Base-by-base conservation (phyloP, 1,139 yeast species). In the Yamadazyma atlantica region DNA sequence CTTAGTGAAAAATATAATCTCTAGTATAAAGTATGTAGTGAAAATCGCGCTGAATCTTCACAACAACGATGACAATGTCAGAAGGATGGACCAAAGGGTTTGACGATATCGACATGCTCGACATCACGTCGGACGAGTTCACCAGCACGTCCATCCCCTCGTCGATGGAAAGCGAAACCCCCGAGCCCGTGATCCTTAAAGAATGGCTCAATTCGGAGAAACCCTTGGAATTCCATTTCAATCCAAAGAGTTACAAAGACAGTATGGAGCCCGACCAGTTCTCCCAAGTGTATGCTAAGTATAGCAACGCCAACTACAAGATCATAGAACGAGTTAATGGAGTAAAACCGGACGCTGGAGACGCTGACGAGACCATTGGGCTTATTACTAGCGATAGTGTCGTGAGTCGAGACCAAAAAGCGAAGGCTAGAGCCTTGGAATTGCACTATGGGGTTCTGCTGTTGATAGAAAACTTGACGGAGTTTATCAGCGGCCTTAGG, bases 71-170 rank as follows among this genome's bases (percentile, higher is more conserved):
- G 8, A 19, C 22, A 19, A 19, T 9, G 9, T 19, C 22, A 19
- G 26, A 5, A n/a, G 33, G 33, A 21, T 23, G 26, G 26, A 8
- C n/a, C 26, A 42, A 40, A 22, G 41, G 43, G 6, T 67, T 62
- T 45, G 70, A 62, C 30, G 75, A 70, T 42, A 69, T 71, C 24
- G 76, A 70, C 42, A 69, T 70, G 75, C 56, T 72, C 36, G 75
- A 70, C 34, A 62, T 71, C 18, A 47, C 55, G 19, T 53, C 62
- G 2, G 22, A 19, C 22, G 22, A 19, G 22, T 19, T 19, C 22
- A 19, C 6, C 22, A 19, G 9, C 21, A 46, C 62, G 2, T 50
- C 56, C 7, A 38, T 46, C 24, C 44, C 47, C 2, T 46, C 52
- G 1, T 34, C 40, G 4, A 39, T 45, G 29, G 51, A 41, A 6